Evolutionary conservation across 2,329 filamentous ascomycete species (phyloP), one percentile per base, ranked within the genome.

Genomic region (Ceratocystis cacaofunesta): DNA sequence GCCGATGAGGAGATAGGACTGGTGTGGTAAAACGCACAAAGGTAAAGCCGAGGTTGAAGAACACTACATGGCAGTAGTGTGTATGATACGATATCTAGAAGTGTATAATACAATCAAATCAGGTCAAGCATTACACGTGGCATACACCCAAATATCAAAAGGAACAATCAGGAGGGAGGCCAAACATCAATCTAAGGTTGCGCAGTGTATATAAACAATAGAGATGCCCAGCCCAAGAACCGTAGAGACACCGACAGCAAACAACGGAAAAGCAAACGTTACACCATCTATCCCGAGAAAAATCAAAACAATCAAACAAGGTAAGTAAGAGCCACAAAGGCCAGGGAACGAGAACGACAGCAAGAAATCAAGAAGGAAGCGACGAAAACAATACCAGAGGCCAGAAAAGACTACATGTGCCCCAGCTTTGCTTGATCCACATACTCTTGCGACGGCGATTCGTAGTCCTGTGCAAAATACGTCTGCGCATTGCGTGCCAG

Each of bases 381-480:
- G 28, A 12, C 48, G 10, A 19, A 28, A 7, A n/a, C 43, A 19
- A 43, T n/a, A 30, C 10, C 50, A 65, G 43, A 32, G 28, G 50
- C 28, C 17, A n/a, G 15, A 28, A 19, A 32, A 6, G 7, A 19
- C 52, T 64, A 68, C 61, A 65, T 62, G 3, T 63, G 41, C 44
- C 66, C 64, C 30, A 64, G 61, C 69, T 75, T 78, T 12, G 85
- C 85, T 73, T 85, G 86, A 69, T 90, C 87, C 65, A 86, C 79
- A 71, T 92, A 92, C 65, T 88, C 85, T 69, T 84, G 79, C 12
- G 81, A 81, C 0, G 88, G 86, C 32, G 83, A 85, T 75, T 90
- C 88, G 72, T 94, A 94, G 71, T 87, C 82, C 66, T 78, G 83
- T 67, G 85, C 80, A 72, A 99, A 95, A 76, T 94, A 96, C 28